phyloP scores from a whole-genome alignment of 495 filamentous ascomycete genomes.

The Mytilinidion resinicola region DNA sequence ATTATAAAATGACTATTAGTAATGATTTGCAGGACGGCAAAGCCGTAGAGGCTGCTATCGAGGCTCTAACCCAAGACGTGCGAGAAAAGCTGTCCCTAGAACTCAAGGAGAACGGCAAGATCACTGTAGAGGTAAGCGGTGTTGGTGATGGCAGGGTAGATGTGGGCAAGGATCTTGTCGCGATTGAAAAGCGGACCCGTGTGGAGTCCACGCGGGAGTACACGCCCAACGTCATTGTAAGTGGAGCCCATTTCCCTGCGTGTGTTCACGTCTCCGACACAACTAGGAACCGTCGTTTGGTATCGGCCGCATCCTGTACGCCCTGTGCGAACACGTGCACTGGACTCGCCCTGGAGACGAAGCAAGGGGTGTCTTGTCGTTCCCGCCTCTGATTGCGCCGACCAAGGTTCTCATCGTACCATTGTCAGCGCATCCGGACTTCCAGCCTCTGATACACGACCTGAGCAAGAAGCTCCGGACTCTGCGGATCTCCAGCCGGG shows the following conservation, averaged over 20 bases:
- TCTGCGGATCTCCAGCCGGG: conserved; percentile 54
- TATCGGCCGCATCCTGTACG: conserved; percentile 74
- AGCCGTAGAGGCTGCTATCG: conserved; percentile 61
- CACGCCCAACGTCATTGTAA: conserved; percentile 55
- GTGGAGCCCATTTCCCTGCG: neutral
- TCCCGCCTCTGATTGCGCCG: conserved; percentile 59
- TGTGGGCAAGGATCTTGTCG: conserved; percentile 62
- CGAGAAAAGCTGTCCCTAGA: conserved; percentile 63
- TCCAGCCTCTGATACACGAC: conserved; percentile 49
- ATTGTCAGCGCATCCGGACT: conserved; percentile 52
- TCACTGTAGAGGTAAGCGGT: conserved; percentile 58
- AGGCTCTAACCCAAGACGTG: conserved; percentile 60
- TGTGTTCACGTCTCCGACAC: neutral
- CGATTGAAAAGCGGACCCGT: conserved; percentile 62
- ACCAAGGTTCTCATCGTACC: conserved; percentile 66
- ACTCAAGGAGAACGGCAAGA: conserved; percentile 59
- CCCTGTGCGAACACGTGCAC: conserved; percentile 71
- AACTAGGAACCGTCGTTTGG: conserved; percentile 80
- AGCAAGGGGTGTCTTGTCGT: conserved; percentile 56
- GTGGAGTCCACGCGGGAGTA: conserved; percentile 68
- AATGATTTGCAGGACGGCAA: conserved; percentile 49
- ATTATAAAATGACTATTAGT: neutral
- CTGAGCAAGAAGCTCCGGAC: conserved; percentile 54
- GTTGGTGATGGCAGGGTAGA: conserved; percentile 61
- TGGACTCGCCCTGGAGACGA: conserved; percentile 62